Conservation (phyloP, 257 asterid species). For the Leonotis leonurus region DNA sequence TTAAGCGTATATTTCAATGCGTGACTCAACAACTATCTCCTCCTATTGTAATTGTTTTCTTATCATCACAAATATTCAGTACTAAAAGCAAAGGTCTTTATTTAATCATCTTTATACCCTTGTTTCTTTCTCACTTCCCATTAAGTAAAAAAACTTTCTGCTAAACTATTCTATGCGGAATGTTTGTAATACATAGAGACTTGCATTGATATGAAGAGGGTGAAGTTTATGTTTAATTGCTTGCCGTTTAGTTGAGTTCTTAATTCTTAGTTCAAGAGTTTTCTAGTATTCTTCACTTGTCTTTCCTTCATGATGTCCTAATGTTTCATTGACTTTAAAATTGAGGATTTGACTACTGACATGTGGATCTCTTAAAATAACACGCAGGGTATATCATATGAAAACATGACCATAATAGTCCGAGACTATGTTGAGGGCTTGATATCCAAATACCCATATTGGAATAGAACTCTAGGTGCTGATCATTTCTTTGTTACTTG, state of each 20-base stretch:
- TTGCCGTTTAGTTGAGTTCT: neutral
- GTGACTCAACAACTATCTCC: too few species aligned
- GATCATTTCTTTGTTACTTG: slow-evolving; percentile 98
- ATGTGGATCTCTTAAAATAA: slow-evolving; percentile 4
- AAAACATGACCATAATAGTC: slow-evolving; percentile 86
- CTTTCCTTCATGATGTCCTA: neutral
- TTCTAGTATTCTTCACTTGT: neutral
- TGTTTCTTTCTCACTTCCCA: neutral
- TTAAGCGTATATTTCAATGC: too few species aligned
- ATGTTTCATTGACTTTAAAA: slow-evolving; percentile 2
- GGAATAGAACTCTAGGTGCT: slow-evolving; percentile 98
- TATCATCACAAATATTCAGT: too few species aligned
- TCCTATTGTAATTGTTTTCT: too few species aligned
- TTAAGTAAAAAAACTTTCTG: neutral
- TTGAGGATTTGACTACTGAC: slow-evolving; percentile 10
- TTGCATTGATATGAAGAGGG: neutral
- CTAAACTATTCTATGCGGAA: neutral
- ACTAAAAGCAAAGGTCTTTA: neutral
- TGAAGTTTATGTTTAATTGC: neutral
- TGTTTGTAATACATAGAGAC: neutral
- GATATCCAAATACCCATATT: slow-evolving; percentile 70
- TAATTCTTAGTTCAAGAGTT: neutral
- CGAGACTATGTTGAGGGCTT: slow-evolving; percentile 76
- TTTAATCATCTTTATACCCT: neutral
- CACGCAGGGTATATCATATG: slow-evolving; percentile 92